Evolutionary conservation across 352 stramenopile genomes (phyloP).

Genomic region (Globisporangium emineosum): DNA sequence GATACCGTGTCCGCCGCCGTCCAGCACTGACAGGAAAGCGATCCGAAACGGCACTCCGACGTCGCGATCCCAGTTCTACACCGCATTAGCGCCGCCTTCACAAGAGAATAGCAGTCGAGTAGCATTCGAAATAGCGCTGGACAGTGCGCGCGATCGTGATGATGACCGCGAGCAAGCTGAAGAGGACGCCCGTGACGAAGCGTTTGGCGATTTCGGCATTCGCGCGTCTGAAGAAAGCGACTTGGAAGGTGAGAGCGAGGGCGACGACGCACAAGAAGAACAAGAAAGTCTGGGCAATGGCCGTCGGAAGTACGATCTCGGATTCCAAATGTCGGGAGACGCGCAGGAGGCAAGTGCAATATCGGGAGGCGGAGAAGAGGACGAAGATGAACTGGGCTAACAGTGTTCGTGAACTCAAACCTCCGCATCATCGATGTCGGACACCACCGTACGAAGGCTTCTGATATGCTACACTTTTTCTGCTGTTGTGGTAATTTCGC

Average conservation of each 20-base stretch:
- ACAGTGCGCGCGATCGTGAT: not conserved
- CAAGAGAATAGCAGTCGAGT: not conserved
- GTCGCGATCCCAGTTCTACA: conserved; percentile 22
- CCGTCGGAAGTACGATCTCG: not conserved
- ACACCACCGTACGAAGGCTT: no score
- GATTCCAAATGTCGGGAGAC: not conserved
- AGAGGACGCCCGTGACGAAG: not conserved
- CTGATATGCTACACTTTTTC: no score
- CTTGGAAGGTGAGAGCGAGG: not conserved
- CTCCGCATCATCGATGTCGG: no score
- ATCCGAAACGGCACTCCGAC: conserved; percentile 5
- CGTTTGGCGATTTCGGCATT: not conserved
- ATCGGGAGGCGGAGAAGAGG: not conserved
- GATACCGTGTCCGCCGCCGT: conserved; percentile 29
- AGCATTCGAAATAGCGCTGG: not conserved
- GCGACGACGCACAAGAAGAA: not conserved
- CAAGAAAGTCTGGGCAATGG: not conserved
- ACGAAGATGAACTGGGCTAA: not conserved
- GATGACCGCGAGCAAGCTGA: not conserved
- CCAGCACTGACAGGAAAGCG: not conserved
- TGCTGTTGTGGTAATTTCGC: no score
- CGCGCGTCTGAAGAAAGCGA: not conserved
- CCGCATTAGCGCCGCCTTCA: not conserved
- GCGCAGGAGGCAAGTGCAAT: not conserved
- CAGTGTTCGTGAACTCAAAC: no score